A percentile compares a stretch with the other conserved stretches of the same genome.
phyloP scores from a whole-genome alignment of 768 basidiomycete species.

The Mycena alexandri region DNA sequence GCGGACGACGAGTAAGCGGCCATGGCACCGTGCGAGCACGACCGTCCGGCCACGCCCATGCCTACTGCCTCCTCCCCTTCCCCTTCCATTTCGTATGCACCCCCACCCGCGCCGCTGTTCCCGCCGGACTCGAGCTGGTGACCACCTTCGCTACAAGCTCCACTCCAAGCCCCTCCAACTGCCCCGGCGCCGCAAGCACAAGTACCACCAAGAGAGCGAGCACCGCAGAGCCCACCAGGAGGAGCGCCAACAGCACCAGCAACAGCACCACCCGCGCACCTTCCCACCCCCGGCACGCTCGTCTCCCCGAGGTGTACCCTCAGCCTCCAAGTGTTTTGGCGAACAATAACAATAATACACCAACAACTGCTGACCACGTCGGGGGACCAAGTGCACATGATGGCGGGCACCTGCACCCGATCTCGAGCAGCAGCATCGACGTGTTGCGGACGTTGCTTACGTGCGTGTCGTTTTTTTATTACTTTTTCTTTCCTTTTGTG shows the following conservation, averaged over 20 bases:
- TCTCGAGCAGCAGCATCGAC: constrained; percentile 84
- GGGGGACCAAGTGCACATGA: too few species aligned
- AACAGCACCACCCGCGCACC: not conserved
- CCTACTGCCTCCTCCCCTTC: not conserved
- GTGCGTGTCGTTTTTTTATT: constrained; percentile 55
- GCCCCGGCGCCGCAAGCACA: too few species aligned
- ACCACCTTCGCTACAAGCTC: too few species aligned
- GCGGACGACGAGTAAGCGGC: not conserved
- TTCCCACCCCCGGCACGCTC: constrained; percentile 84
- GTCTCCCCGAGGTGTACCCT: constrained; percentile 55
- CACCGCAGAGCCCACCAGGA: not conserved
- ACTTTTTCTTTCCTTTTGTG: not conserved
- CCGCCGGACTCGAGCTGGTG: too few species aligned
- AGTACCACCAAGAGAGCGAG: too few species aligned
- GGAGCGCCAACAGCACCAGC: not conserved
- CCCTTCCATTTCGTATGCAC: not conserved
- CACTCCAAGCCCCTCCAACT: too few species aligned
- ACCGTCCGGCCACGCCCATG: constrained; percentile 21
- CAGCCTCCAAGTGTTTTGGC: too few species aligned
- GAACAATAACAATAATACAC: constrained; percentile 10
- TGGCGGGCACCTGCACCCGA: constrained; percentile 40
- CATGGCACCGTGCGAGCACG: too few species aligned
- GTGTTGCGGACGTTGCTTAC: constrained; percentile 87
- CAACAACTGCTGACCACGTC: constrained; percentile 34
- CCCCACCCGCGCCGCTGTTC: too few species aligned